Evolutionary conservation across 306 rosid genomes (phyloP).

Genomic region (Cajanus cajan): DNA sequence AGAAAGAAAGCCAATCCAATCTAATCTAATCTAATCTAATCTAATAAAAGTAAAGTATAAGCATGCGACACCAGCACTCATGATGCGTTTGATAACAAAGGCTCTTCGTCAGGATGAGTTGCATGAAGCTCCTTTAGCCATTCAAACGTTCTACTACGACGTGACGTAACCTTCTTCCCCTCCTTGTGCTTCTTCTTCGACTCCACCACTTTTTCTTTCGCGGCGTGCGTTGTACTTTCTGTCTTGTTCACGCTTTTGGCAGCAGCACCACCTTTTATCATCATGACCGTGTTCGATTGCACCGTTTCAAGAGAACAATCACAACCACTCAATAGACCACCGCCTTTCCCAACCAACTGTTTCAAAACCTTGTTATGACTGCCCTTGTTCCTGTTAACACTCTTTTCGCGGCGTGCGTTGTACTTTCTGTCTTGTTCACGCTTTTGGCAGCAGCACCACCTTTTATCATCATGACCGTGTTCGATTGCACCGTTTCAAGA

Average conservation of each 20-base stretch:
- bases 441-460: conserved; percentile 28
- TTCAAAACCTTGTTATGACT: conserved; percentile 24
- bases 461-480: conserved; percentile 39
- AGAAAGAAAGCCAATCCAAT: conserved; percentile 28
- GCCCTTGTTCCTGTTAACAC: not conserved
- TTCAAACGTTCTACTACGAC: conserved; percentile 77
- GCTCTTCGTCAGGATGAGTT: conserved; percentile 34
- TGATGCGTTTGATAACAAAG: conserved; percentile 37
- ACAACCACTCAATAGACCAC: conserved; percentile 59
- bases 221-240: conserved; percentile 45
- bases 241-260: conserved; percentile 21
- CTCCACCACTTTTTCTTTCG: conserved; percentile 51
- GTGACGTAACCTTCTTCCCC: conserved; percentile 62
- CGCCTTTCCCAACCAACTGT: conserved; percentile 39
- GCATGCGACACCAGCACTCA: conserved; percentile 2
- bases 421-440: conserved; percentile 31
- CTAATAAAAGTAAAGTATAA: conserved; percentile 14
- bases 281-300: conserved; percentile 27
- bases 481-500: conserved; percentile 49
- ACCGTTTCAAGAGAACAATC: conserved; percentile 61
- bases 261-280: conserved; percentile 35
- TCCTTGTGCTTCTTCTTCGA: conserved; percentile 45
- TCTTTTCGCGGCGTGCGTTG: conserved; percentile 47
- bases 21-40: not conserved
- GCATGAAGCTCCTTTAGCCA: conserved; percentile 78